A percentile compares a stretch with the other conserved stretches of the same genome.
These are phyloP conservation scores for Sinapis alba DNA, from an alignment of 441 rosid genomes.

Conservation along the genomic window DNA sequence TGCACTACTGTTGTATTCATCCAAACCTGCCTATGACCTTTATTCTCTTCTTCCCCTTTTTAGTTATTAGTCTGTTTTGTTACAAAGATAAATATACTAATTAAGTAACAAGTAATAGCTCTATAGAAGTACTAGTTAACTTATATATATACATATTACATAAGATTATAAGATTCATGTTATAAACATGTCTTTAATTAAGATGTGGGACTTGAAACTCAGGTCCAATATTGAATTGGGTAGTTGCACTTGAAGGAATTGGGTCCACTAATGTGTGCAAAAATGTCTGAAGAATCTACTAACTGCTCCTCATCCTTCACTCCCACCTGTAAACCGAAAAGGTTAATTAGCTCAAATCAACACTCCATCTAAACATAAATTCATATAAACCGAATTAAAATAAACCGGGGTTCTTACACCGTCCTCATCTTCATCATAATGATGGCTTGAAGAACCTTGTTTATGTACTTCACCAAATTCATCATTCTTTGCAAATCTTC, in stretches of 20 bases:
- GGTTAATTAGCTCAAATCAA: not conserved
- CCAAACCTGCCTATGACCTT: constrained; percentile 20
- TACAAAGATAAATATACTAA: not conserved
- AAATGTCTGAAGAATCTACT: constrained; percentile 76
- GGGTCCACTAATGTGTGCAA: constrained; percentile 76
- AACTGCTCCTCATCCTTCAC: constrained; percentile 73
- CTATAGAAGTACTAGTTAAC: constrained; percentile 22
- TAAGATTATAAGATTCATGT: constrained; percentile 25
- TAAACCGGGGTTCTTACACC: constrained; percentile 37
- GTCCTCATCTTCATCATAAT: constrained; percentile 60
- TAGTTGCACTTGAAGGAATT: constrained; percentile 88
- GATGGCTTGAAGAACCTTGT: constrained; percentile 47
- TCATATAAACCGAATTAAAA: not conserved
- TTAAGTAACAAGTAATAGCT: constrained; percentile 6
- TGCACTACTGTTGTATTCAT: constrained; percentile 21
- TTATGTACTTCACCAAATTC: constrained; percentile 57
- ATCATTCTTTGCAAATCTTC: constrained; percentile 86
- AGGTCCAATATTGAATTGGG: constrained; percentile 73
- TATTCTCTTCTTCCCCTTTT: constrained; percentile 10
- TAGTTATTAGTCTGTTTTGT: not conserved
- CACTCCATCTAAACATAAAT: not conserved
- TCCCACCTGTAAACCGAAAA: constrained; percentile 46
- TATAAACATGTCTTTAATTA: constrained; percentile 17
- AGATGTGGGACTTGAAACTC: constrained; percentile 14
- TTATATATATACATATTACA: too few relatives aligned